phyloP scores from a whole-genome alignment of 2,329 filamentous ascomycete genomes.

The Endoconidiophora laricicola region DNA sequence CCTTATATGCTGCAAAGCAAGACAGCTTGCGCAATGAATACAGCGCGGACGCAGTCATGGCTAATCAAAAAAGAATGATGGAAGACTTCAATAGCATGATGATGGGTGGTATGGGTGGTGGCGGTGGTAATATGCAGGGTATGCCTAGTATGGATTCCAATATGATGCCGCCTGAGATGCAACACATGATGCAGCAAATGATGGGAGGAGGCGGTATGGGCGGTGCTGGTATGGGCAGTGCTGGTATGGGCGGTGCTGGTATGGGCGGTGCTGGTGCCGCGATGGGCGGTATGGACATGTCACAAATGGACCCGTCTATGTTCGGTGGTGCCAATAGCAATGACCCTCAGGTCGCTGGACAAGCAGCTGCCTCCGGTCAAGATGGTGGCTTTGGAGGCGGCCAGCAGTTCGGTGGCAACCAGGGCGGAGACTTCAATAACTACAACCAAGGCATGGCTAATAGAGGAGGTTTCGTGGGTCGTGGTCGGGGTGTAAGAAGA shows the following conservation, averaged over 20 bases:
- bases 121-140: slow-evolving; percentile 26
- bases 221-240: slow-evolving; percentile 16
- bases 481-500: slow-evolving; percentile 12
- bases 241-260: slow-evolving; percentile 23
- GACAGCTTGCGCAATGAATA: slow-evolving; percentile 62
- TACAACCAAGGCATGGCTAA: slow-evolving; percentile 6
- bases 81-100: slow-evolving; percentile 53
- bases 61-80: slow-evolving; percentile 63
- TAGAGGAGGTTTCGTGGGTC: slow-evolving; percentile 7
- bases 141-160: slow-evolving; percentile 37
- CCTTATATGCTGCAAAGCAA: slow-evolving; percentile 81
- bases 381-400: slow-evolving; percentile 14
- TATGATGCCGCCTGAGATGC: slow-evolving; percentile 44
- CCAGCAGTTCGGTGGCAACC: slow-evolving; percentile 10
- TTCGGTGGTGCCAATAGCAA: slow-evolving; percentile 33
- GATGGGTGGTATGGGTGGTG: slow-evolving; percentile 35
- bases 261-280: slow-evolving; percentile 4
- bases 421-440: slow-evolving; percentile 9
- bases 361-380: slow-evolving; percentile 17
- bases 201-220: slow-evolving; percentile 26
- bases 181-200: slow-evolving; percentile 55
- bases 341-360: slow-evolving; percentile 15
- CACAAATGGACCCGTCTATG: slow-evolving; percentile 44
- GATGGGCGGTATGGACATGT: slow-evolving; percentile 42
- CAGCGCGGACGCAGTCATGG: slow-evolving; percentile 44